phyloP scores from a whole-genome alignment of 305 asterid species.

The Lippia alba region DNA sequence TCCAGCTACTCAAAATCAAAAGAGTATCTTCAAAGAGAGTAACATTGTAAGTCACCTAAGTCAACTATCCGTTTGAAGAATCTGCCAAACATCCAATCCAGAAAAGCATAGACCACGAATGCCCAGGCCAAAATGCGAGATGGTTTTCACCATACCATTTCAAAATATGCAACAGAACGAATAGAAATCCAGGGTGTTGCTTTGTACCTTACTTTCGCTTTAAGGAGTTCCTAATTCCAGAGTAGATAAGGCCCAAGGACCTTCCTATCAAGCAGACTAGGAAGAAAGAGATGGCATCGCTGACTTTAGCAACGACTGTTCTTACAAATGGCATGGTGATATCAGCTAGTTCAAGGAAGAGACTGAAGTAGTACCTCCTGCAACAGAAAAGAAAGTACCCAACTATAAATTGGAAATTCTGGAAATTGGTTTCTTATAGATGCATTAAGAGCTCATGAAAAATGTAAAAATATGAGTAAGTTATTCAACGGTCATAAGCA shows the following conservation, averaged over 20 bases:
- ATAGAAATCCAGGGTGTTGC: conserved; percentile 26
- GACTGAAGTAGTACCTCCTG: conserved; percentile 97
- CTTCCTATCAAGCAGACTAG: conserved; percentile 86
- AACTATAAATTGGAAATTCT: conserved; percentile 19
- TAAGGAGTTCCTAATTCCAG: conserved; percentile 90
- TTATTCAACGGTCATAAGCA: background rate
- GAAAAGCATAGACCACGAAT: background rate
- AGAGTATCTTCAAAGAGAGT: conserved; percentile 2
- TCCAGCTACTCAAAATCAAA: conserved; percentile 20
- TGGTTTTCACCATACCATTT: conserved; percentile 13
- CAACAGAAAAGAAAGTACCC: conserved; percentile 32
- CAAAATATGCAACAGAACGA: conserved; percentile 19
- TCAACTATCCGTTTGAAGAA: conserved; percentile 28
- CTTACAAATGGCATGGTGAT: conserved; percentile 79
- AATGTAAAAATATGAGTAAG: background rate
- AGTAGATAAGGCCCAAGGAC: conserved; percentile 88
- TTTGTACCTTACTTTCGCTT: conserved; percentile 65
- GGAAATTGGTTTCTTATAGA: conserved; percentile 13
- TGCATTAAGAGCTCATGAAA: conserved; percentile 12
- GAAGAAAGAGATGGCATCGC: conserved; percentile 91
- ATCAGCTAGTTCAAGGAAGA: conserved; percentile 88
- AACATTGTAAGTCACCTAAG: conserved; percentile 12
- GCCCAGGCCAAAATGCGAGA: conserved; percentile 13
- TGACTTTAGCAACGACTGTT: conserved; percentile 68
- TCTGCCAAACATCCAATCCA: conserved; percentile 2